A percentile compares a stretch with the other conserved stretches of the same genome.
Conservation (phyloP, 345 rosid species). For the Eucalyptus tenuipes region DNA sequence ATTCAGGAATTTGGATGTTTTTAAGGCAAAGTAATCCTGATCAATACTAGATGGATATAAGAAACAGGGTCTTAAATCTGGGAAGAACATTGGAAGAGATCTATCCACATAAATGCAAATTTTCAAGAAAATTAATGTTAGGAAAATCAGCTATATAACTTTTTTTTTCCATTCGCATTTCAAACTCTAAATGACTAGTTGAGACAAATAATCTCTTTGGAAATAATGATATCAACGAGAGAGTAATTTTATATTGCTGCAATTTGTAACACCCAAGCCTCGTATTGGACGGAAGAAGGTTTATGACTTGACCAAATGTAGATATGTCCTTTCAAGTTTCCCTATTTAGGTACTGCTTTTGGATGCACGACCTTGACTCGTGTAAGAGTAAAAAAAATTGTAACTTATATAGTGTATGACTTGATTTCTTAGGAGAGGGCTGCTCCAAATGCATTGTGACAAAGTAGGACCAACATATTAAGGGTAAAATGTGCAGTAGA, state of each 20-base stretch:
- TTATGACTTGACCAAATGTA: background rate
- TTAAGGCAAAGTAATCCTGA: background rate
- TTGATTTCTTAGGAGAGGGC: background rate
- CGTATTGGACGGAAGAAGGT: background rate
- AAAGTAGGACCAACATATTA: background rate
- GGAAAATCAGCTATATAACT: background rate
- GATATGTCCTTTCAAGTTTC: background rate
- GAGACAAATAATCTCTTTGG: background rate
- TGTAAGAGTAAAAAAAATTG: background rate
- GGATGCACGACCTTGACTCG: background rate
- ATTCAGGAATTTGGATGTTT: background rate
- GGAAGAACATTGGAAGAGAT: background rate
- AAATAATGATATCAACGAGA: background rate
- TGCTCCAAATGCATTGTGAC: background rate
- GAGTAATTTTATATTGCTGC: background rate
- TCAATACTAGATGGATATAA: background rate
- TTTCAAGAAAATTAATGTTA: background rate
- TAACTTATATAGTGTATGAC: background rate
- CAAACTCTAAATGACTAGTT: accelerated
- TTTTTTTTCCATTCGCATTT: background rate
- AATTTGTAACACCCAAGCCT: background rate
- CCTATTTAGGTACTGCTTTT: background rate
- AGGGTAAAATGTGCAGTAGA: background rate
- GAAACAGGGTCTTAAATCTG: background rate
- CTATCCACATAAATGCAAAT: background rate